Evolutionary conservation across 441 rosid species (phyloP).

Genomic region (Erodium texanum): DNA sequence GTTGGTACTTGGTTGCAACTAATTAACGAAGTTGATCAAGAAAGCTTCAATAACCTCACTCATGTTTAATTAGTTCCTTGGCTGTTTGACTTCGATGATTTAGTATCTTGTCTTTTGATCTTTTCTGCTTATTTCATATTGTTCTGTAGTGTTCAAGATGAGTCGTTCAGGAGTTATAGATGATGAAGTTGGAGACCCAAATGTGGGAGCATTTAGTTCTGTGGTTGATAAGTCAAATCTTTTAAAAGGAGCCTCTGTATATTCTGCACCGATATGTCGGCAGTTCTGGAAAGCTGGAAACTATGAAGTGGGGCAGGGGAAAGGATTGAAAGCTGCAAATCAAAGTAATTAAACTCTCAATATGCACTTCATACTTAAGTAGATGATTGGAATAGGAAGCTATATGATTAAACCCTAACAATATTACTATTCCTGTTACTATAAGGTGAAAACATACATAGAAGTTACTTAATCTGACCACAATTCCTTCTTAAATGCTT

Average conservation of each 20-base stretch:
- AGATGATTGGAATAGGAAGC: too few species aligned
- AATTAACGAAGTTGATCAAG: too few species aligned
- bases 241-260: neutral
- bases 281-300: constrained; percentile 33
- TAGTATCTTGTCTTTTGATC: neutral
- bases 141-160: constrained; percentile 6
- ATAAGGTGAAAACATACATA: too few species aligned
- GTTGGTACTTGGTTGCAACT: too few species aligned
- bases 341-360: constrained; percentile 6
- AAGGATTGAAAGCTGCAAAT: constrained; percentile 4
- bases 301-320: constrained; percentile 10
- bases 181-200: neutral
- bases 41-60: too few species aligned
- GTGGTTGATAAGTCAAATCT: neutral
- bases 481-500: too few species aligned
- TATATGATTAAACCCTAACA: too few species aligned
- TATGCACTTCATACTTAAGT: neutral
- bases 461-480: too few species aligned
- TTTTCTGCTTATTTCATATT: neutral
- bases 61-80: neutral
- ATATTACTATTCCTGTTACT: too few species aligned
- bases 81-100: too few species aligned
- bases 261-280: constrained; percentile 12
- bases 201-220: constrained; percentile 4
- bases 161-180: neutral